Conservation (phyloP, 257 asterid genomes). For the Ophiorrhiza pumila region DNA sequence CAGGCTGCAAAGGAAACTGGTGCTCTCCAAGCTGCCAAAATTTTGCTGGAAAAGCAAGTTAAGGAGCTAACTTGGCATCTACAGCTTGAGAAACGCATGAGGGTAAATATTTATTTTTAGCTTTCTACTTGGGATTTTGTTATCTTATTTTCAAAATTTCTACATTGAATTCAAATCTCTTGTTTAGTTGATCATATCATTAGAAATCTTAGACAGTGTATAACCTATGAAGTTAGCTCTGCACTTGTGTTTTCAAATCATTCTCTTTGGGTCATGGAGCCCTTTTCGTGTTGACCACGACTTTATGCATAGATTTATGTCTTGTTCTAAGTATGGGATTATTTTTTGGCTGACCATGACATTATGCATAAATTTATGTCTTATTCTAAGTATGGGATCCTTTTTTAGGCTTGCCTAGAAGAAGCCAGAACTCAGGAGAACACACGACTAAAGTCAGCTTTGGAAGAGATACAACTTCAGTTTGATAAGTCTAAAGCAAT, state of each 20-base stretch:
- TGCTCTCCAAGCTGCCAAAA: conserved; percentile 84
- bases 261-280: background rate
- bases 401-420: conserved; percentile 29
- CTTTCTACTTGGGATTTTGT: background rate
- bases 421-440: conserved; percentile 62
- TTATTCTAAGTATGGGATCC: background rate
- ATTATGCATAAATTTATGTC: background rate
- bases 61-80: conserved; percentile 64
- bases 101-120: conserved; percentile 37
- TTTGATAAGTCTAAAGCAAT: conserved; percentile 47
- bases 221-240: background rate
- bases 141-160: background rate
- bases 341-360: background rate
- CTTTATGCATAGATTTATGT: too few relatives aligned
- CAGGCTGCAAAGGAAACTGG: conserved; percentile 93
- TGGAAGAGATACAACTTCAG: conserved; percentile 53
- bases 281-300: too few relatives aligned
- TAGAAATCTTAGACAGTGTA: too few relatives aligned
- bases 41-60: conserved; percentile 66
- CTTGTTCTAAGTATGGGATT: too few relatives aligned
- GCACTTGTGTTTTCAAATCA: background rate
- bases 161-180: background rate
- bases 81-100: conserved; percentile 66
- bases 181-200: background rate
- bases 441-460: conserved; percentile 52